A percentile compares a stretch with the other conserved stretches of the same genome.
Conservation (phyloP, 495 filamentous ascomycete genomes). For the Neurospora africana region DNA sequence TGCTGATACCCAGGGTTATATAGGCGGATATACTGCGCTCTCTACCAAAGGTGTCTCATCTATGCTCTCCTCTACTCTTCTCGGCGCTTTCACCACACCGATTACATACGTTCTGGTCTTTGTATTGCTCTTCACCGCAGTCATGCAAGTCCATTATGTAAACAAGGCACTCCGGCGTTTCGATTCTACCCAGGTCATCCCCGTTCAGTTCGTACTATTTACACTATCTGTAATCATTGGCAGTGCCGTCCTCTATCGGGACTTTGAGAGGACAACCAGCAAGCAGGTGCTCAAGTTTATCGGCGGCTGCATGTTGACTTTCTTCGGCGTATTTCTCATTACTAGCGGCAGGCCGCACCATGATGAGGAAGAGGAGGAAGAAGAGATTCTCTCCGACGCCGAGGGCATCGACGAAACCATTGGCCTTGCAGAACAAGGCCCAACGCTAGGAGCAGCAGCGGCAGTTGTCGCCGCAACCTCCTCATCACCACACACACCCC, state of each 20-base stretch:
- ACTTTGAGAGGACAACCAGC: constrained; percentile 71
- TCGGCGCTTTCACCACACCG: constrained; percentile 78
- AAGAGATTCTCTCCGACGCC: constrained; percentile 42
- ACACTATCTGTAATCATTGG: constrained; percentile 92
- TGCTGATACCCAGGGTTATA: constrained; percentile 19
- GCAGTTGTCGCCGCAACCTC: neutral
- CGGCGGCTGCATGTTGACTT: constrained; percentile 81
- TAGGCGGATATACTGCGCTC: constrained; percentile 88
- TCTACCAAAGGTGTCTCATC: constrained; percentile 96
- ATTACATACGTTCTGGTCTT: constrained; percentile 76
- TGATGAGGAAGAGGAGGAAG: constrained; percentile 38
- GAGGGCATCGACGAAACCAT: constrained; percentile 45
- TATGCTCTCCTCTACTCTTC: constrained; percentile 78
- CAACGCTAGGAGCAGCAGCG: neutral
- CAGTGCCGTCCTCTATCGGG: constrained; percentile 82
- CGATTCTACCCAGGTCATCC: constrained; percentile 94
- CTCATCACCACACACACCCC: constrained; percentile 6
- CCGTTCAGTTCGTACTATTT: constrained; percentile 93
- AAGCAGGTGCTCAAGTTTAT: constrained; percentile 71
- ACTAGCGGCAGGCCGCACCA: constrained; percentile 52
- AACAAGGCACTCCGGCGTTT: constrained; percentile 92
- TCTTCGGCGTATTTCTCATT: constrained; percentile 89
- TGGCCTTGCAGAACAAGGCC: constrained; percentile 30
- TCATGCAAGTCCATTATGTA: constrained; percentile 93
- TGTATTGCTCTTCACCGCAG: constrained; percentile 68